Evolutionary conservation across 179 eudicot genomes (phyloP).

Genomic region (Nepenthes alata): DNA sequence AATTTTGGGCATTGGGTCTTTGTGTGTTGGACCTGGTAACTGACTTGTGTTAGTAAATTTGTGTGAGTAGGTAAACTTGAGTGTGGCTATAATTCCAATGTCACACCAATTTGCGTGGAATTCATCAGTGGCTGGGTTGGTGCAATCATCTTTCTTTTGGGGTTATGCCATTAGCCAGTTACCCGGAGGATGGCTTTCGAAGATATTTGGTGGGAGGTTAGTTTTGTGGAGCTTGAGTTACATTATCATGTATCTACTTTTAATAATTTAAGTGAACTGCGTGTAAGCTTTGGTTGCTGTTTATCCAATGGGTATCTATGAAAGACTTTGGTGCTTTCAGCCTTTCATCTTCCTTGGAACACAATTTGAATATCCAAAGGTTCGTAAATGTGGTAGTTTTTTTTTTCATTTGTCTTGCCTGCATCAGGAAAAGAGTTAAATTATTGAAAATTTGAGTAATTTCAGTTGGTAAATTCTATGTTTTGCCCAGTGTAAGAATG

Average conservation of each 20-base stretch:
- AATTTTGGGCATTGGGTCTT: slow-evolving; percentile 3
- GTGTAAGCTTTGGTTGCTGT: not conserved
- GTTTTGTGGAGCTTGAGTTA: slow-evolving; percentile 15
- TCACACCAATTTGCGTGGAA: slow-evolving; percentile 97
- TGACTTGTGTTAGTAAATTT: slow-evolving; percentile 4
- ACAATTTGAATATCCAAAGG: too few species aligned
- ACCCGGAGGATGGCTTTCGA: slow-evolving; percentile 97
- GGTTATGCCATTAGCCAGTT: slow-evolving; percentile 94
- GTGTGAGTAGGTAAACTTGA: slow-evolving; percentile 70
- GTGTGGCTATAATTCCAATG: slow-evolving; percentile 96
- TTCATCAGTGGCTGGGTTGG: slow-evolving; percentile 83
- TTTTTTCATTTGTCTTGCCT: too few species aligned
- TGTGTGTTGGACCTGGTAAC: slow-evolving; percentile 1
- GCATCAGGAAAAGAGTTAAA: too few species aligned
- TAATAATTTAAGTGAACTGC: not conserved
- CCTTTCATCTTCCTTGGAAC: too few species aligned
- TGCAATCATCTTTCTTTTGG: slow-evolving; percentile 98
- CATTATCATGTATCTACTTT: not conserved
- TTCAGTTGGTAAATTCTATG: too few species aligned
- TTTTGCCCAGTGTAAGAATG: too few species aligned
- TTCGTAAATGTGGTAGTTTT: too few species aligned
- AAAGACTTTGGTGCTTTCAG: too few species aligned
- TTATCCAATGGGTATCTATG: not conserved
- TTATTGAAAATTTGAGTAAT: too few species aligned
- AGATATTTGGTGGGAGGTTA: slow-evolving; percentile 92